Base-by-base conservation (phyloP, 352 stramenopile species). In the Thalassiosira delicatula region DNA sequence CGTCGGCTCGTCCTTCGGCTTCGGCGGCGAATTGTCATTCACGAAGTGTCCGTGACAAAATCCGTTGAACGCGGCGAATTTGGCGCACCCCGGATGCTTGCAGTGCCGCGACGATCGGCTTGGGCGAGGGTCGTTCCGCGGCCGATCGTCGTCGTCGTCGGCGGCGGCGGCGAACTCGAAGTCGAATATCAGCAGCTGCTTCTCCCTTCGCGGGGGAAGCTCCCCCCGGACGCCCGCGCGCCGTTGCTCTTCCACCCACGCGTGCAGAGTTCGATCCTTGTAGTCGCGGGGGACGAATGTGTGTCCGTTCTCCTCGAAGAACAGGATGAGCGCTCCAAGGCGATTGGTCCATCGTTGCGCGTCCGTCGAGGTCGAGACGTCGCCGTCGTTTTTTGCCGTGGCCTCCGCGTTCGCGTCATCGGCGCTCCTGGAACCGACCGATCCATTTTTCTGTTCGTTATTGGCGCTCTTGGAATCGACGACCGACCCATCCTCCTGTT, bases 41-140 rank as follows among this genome's bases (percentile, higher is more conserved):
- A n/a, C n/a, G n/a, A 49, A 76, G 40, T 76, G 68, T 27, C 4
- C 14, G 46, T 76, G 68, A 25, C 68, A 76, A 25, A 32, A 57
- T 25, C 68, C 68, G 46, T 76, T 76, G 21, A 77, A 77, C 0
- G 60, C 56, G 1, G 69, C 54, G 62, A 70, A 77, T 32, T 77
- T 77, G 0, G 29, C 25, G 54, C 69, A 77, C 5, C 42, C 53
- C 1, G 66, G 23, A 3, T 60, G 7, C 7, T 61, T 9, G 21
- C 69, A 77, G 11, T 54, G 33, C 30, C 46, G 14, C n/a, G 19
- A 33, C 23, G 9, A 23, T 3, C 3, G 23, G 3, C 32, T 44
- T 8, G 30, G n/a, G 42, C 17, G 60, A 27, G 21, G 23, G 3
- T 19, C 32, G 29, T 49, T 74, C 29, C 29, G 29, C 32, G 29